Evolutionary conservation across 2,329 filamentous ascomycete genomes (phyloP).

Genomic region (Elsinoe ampelina): DNA sequence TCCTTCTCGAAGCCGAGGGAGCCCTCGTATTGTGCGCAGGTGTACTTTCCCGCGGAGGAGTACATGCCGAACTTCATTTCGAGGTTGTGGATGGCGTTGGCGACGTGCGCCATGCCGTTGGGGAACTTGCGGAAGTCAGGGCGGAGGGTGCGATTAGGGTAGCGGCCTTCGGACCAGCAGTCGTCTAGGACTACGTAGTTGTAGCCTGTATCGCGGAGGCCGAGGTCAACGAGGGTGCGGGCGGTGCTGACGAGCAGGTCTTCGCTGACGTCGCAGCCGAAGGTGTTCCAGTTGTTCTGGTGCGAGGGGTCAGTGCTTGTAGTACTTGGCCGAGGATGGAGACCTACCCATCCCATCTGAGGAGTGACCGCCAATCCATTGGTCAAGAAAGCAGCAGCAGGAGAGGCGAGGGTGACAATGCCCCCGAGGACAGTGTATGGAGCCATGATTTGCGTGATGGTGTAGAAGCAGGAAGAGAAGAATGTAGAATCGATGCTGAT

Average conservation of each 20-base stretch:
- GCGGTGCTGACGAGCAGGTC: conserved; percentile 40
- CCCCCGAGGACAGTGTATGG: background rate
- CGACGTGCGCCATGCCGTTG: conserved; percentile 39
- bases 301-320: background rate
- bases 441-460: background rate
- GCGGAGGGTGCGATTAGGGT: conserved; percentile 35
- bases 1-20: conserved; percentile 42
- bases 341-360: conserved; percentile 32
- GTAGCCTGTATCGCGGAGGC: conserved; percentile 42
- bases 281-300: conserved; percentile 37
- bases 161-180: conserved; percentile 42
- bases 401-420: background rate
- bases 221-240: conserved; percentile 35
- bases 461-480: background rate
- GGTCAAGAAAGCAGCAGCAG: conserved; percentile 18
- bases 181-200: conserved; percentile 46
- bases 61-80: conserved; percentile 48
- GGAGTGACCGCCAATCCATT: conserved; percentile 31
- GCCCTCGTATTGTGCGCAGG: conserved; percentile 27
- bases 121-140: conserved; percentile 36
- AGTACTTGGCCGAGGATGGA: background rate
- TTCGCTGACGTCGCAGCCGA: conserved; percentile 40
- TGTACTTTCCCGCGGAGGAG: conserved; percentile 37
- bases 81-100: conserved; percentile 38
- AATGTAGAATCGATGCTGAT: background rate